Evolutionary conservation across 352 stramenopile species (phyloP).

Genomic region (Elongisporangium anandrum): DNA sequence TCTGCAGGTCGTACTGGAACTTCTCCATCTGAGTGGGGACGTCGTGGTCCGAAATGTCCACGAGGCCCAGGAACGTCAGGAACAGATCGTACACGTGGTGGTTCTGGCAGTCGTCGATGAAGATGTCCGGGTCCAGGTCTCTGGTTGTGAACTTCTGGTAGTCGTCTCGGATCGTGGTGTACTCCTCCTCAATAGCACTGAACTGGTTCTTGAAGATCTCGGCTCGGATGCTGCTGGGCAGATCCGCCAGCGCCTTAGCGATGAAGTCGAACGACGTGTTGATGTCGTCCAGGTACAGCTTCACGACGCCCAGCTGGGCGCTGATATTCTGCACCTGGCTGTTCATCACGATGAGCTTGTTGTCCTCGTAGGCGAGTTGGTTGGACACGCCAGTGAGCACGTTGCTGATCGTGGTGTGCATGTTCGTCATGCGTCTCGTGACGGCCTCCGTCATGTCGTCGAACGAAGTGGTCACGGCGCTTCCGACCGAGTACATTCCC

Average conservation of each 20-base stretch:
- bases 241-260: constrained; percentile 5
- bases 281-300: constrained; percentile 7
- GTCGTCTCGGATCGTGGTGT: constrained; percentile 10
- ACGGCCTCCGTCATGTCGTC: constrained; percentile 8
- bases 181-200: constrained; percentile 6
- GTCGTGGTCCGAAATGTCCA: constrained; percentile 8
- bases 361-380: constrained; percentile 3
- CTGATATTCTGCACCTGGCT: constrained; percentile 9
- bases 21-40: constrained; percentile 6
- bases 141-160: constrained; percentile 6
- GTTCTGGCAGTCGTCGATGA: constrained; percentile 5
- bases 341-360: constrained; percentile 7
- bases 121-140: constrained; percentile 6
- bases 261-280: constrained; percentile 4
- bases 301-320: constrained; percentile 4
- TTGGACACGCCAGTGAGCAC: constrained; percentile 6
- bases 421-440: constrained; percentile 1
- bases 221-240: constrained; percentile 6
- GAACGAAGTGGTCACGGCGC: constrained; percentile 5
- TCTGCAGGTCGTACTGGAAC: constrained; percentile 1
- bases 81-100: constrained; percentile 12
- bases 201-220: constrained; percentile 9
- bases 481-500: neutral
- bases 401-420: neutral
- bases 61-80: constrained; percentile 6